Base-by-base conservation (phyloP, 2,329 filamentous ascomycete species). In the Beauveria caledonica region DNA sequence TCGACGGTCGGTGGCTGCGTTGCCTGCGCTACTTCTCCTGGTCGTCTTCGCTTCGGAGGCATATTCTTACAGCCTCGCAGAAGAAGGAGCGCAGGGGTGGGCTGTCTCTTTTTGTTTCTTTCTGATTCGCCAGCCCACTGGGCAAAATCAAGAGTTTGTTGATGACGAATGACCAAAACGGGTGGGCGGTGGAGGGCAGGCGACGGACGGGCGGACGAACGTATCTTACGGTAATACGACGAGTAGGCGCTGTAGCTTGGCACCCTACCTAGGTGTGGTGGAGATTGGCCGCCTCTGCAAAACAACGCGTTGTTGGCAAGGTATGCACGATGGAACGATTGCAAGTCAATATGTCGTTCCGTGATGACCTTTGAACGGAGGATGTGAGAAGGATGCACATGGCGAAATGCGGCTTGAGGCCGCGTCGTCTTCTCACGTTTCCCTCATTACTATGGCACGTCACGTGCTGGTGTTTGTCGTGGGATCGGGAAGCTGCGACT, bases 11-110 rank as follows among this genome's bases (percentile, higher is more conserved):
- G 39, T 51, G 25, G 55, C 10, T 42, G 51, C 11, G 36, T 19
- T 59, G 36, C 46, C 50, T 42, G 29, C 27, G 49, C 48, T 45
- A 65, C 62, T 46, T 72, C 68, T 64, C 68, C 67, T 52, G 66
- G 68, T 63, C 68, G 71, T 64, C 73, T 75, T 66, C 73, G 72
- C 68, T 75, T 76, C 63, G 67, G 66, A 64, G 73, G 69, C 73
- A 74, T 74, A 21, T 52, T 58, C 49, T 25, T 50, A 15, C 45
- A 53, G 49, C 52, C 42, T 27, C 58, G 33, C 45, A 13, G 36
- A 29, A 44, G 11, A n/a, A 51, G 53, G 19, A 33, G 19, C 27
- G 44, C 54, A 40, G 45, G 40, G 54, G 58, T 46, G 25, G 23
- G 33, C 17, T 36, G 33, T 36, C 33, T 36, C 13, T 15, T 51